Base-by-base conservation (phyloP, 495 filamentous ascomycete genomes). In the Astrothelium subdiscretum region DNA sequence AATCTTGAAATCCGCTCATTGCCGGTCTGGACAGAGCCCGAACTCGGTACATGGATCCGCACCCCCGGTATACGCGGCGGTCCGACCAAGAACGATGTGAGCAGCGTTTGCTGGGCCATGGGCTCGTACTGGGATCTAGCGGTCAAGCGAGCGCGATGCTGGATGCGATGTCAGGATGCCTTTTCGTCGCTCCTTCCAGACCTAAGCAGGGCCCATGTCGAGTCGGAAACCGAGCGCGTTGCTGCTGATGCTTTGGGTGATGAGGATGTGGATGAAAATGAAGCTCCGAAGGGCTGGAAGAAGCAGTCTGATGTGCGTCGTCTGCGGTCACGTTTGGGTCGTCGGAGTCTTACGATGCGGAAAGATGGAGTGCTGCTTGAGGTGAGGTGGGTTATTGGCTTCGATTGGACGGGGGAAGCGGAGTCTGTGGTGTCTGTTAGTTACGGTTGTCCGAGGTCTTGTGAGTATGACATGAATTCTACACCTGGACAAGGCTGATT, bases 361-460 rank as follows among this genome's bases (percentile, higher is more conserved):
- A 63, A 61, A 43, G 26, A 35, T 13, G 60, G 68, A 43, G 65
- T 69, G 11, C 10, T 69, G 31, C 44, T 74, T 15, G 62, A 67
- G 32, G 42, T 74, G 15, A 27, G 10, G 11, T 87, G 84, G 84
- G 69, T 67, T 32, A 81, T 85, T 42, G 67, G 71, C 13, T 85
- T 87, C 70, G 83, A 85, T 67, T 85, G 82, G 82, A 83, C 81
- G 0, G 84, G 84, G 4, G 82, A 87, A 68, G 82, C 82, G 4
- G 75, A 79, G 69, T 82, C 77, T 26, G 48, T 27, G 24, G 48
- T 54, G 24, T 54, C 22, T 8, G 48, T 54, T 29, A 24, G 29
- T 8, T 54, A 54, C 15, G 48, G 3, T 8, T 54, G 48, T 54
- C 48, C 48, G 24, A 4, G 11, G 24, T 26, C 24, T 11, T 54